Evolutionary conservation across 371 early-diverging fungal species (phyloP).

Genomic region (Mortierella sp.): DNA sequence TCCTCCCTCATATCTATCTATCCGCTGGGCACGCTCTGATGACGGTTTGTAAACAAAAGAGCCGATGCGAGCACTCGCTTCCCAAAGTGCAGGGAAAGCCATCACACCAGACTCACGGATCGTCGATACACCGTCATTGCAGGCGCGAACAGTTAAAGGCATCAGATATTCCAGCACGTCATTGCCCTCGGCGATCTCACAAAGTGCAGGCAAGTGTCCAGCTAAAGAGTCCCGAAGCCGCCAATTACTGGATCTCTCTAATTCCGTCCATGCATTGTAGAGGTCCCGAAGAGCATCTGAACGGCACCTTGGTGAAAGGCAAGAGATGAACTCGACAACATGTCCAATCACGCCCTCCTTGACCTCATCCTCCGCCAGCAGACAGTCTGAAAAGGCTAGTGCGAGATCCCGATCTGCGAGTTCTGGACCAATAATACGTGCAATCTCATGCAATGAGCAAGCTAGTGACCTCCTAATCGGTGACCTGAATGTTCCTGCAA

Average conservation of each 20-base stretch:
- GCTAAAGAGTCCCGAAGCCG: slow-evolving; percentile 65
- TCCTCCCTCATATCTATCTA: not conserved
- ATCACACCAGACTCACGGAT: slow-evolving; percentile 65
- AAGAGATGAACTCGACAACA: slow-evolving; percentile 65
- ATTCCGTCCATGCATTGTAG: slow-evolving; percentile 67
- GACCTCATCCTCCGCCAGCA: slow-evolving; percentile 68
- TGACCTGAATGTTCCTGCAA: slow-evolving; percentile 35
- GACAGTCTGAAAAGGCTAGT: slow-evolving; percentile 65
- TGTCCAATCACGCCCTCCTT: slow-evolving; percentile 70
- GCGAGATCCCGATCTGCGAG: slow-evolving; percentile 66
- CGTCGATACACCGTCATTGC: slow-evolving; percentile 65
- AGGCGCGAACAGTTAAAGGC: slow-evolving; percentile 64
- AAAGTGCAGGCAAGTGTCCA: slow-evolving; percentile 61
- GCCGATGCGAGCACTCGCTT: slow-evolving; percentile 23
- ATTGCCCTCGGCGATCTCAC: slow-evolving; percentile 61
- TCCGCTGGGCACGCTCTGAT: not conserved
- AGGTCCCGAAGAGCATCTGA: slow-evolving; percentile 65
- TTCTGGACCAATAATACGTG: slow-evolving; percentile 67
- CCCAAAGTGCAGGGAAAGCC: slow-evolving; percentile 55
- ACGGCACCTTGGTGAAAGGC: slow-evolving; percentile 61
- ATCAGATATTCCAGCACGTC: slow-evolving; percentile 62
- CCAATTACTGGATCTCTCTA: slow-evolving; percentile 63
- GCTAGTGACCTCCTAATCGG: slow-evolving; percentile 63
- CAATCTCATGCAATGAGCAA: slow-evolving; percentile 68
- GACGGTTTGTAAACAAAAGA: slow-evolving; percentile 3